A percentile compares a stretch with the other conserved stretches of the same genome.
These are phyloP conservation scores for Dendrobium huoshanense DNA, from an alignment of 106 monocot species.

Conservation along the genomic window DNA sequence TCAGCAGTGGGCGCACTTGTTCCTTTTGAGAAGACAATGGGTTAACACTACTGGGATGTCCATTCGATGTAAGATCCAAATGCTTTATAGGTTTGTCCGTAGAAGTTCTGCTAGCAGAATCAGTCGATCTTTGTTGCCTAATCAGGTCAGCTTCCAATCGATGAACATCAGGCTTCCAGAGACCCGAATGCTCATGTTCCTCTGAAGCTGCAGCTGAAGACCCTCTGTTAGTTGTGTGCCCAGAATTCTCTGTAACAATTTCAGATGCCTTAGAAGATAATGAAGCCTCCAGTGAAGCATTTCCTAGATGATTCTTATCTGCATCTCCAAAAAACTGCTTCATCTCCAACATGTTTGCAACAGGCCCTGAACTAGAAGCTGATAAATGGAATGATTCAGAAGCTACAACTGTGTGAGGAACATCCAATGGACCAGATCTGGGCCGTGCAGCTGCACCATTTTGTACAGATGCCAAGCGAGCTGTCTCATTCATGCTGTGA, in stretches of 20 bases:
- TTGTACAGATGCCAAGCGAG: constrained; percentile 53
- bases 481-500: constrained; percentile 89
- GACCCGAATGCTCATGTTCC: constrained; percentile 36
- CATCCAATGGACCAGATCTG: constrained; percentile 62
- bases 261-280: constrained; percentile 26
- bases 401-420: constrained; percentile 8
- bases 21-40: constrained; percentile 34
- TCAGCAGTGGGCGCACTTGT: constrained; percentile 77
- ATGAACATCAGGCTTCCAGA: constrained; percentile 34
- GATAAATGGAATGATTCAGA: background rate
- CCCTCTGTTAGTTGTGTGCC: constrained; percentile 12
- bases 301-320: constrained; percentile 24
- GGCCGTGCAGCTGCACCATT: constrained; percentile 42
- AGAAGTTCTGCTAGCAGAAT: constrained; percentile 60
- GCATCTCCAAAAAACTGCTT: constrained; percentile 35
- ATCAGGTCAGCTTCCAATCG: constrained; percentile 25
- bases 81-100: constrained; percentile 59
- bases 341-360: constrained; percentile 12
- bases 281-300: constrained; percentile 17
- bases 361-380: constrained; percentile 1
- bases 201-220: constrained; percentile 15
- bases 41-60: constrained; percentile 20
- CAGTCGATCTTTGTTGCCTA: constrained; percentile 37
- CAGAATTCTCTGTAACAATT: constrained; percentile 32
- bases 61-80: constrained; percentile 50